Evolutionary conservation across 495 filamentous ascomycete genomes (phyloP).

Genomic region (Penicillium cinerascens): DNA sequence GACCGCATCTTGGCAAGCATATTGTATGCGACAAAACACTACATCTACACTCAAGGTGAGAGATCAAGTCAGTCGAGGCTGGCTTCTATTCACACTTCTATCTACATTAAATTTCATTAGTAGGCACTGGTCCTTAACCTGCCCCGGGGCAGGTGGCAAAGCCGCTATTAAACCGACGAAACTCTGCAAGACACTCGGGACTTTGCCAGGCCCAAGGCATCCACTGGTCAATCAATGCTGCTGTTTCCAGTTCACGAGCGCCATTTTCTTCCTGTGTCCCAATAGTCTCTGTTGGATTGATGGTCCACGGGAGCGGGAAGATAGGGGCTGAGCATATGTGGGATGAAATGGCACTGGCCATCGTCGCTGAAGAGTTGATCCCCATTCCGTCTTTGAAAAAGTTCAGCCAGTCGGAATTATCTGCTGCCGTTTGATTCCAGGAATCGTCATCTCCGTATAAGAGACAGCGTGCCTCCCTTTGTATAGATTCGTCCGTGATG

Average conservation of each 20-base stretch:
- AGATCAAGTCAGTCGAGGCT: too few species aligned
- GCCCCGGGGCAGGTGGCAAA: background rate
- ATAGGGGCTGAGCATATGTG: background rate
- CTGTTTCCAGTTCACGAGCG: background rate
- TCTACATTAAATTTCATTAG: background rate
- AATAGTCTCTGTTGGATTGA: background rate
- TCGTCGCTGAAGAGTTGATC: background rate
- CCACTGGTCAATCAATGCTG: background rate
- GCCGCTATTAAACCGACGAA: background rate
- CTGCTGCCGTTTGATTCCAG: conserved; percentile 61
- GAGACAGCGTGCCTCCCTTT: conserved; percentile 52
- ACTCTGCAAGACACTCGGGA: conserved; percentile 18
- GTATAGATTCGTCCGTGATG: conserved; percentile 51
- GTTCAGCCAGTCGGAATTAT: conserved; percentile 54
- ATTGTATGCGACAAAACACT: background rate
- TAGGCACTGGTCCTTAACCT: background rate
- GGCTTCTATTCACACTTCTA: background rate
- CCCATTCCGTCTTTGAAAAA: conserved; percentile 48
- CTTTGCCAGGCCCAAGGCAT: conserved; percentile 18
- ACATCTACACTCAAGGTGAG: too few species aligned
- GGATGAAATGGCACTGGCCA: background rate
- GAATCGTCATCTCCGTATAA: conserved; percentile 59
- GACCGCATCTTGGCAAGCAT: conserved; percentile 15
- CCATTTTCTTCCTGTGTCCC: background rate
- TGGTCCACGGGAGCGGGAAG: background rate